phyloP scores from a whole-genome alignment of 768 basidiomycete species.

The Chalciporus pseudorubinellus region DNA sequence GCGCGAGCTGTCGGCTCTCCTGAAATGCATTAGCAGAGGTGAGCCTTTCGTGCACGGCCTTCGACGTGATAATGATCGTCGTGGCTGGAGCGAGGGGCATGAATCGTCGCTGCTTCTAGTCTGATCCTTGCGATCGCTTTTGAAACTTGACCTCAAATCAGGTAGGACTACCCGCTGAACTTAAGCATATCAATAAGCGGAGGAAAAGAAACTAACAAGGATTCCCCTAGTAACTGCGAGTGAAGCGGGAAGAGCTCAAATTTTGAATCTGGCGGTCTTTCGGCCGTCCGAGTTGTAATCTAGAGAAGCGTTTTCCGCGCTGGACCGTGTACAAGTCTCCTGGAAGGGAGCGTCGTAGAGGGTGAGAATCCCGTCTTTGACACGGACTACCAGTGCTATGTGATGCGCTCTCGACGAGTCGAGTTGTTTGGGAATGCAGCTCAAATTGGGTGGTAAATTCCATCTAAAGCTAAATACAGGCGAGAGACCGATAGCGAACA shows the following conservation, averaged over 20 bases:
- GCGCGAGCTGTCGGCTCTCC: constrained; percentile 3
- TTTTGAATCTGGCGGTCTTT: constrained; percentile 72
- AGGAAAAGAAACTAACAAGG: constrained; percentile 91
- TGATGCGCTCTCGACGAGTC: constrained; percentile 76
- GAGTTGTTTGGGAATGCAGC: constrained; percentile 86
- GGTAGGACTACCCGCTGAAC: constrained; percentile 83
- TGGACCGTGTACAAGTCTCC: constrained; percentile 74
- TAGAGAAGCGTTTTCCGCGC: constrained; percentile 72
- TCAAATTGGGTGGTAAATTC: constrained; percentile 78
- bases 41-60: constrained; percentile 10
- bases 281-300: constrained; percentile 70
- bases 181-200: constrained; percentile 89
- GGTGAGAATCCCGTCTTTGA: constrained; percentile 69
- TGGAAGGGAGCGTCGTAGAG: constrained; percentile 80
- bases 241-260: constrained; percentile 84
- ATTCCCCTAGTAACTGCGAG: constrained; percentile 87
- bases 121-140: neutral
- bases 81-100: constrained; percentile 9
- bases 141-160: constrained; percentile 67
- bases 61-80: constrained; percentile 56
- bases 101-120: neutral
- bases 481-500: constrained; percentile 82
- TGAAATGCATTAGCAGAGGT: constrained; percentile 12
- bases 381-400: constrained; percentile 59
- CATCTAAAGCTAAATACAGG: constrained; percentile 84